Base-by-base conservation (phyloP, 495 filamentous ascomycete genomes). In the Aspergillus carlsbadensis region DNA sequence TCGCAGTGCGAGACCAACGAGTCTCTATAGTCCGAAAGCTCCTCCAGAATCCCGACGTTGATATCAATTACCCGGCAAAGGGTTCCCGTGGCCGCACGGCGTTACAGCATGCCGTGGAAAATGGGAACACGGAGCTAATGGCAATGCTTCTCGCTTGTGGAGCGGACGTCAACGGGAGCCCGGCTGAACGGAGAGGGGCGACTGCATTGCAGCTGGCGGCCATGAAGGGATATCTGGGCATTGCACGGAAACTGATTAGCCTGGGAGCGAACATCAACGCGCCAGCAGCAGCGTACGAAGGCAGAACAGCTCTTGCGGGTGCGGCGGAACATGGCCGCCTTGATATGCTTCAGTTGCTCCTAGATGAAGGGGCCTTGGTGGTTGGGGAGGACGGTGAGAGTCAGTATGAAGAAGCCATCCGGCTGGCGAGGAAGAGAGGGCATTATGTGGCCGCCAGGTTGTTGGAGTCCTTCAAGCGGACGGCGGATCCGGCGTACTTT, bases 271-370 rank as follows among this genome's bases (percentile, higher is more conserved):
- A 71, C 35, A 47, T 69, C 39, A 68, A 75, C 47, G 72, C 70
- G 29, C 20, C 58, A 4, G 54, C 66, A 24, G 62, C 67, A 18
- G 42, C 31, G 7, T 50, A 53, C 2, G 6, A 65, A 11, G 76
- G 76, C 0, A 50, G 71, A 29, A 79, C 74, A 45, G 69, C 77
- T 5, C 56, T 80, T 10, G 67, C 74, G 54, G 70, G 62, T 10
- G 74, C 77, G 1, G 74, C 77, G 1, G 74, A 78, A 42, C 21
- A 72, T 34, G 75, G 75, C 1, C 71, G 76, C 15, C 40, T 80
- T 17, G 77, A 80, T 40, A 78, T 78, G 66, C 62, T 77, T 1
- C 61, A 76, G 26, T 36, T 75, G 39, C 69, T 80, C 7, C 68
- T 77, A 57, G 62, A 76, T 46, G 60, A 39, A 6, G 65, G 63